phyloP scores from a whole-genome alignment of 148 eudicot genomes.

The Simmondsia chinensis region DNA sequence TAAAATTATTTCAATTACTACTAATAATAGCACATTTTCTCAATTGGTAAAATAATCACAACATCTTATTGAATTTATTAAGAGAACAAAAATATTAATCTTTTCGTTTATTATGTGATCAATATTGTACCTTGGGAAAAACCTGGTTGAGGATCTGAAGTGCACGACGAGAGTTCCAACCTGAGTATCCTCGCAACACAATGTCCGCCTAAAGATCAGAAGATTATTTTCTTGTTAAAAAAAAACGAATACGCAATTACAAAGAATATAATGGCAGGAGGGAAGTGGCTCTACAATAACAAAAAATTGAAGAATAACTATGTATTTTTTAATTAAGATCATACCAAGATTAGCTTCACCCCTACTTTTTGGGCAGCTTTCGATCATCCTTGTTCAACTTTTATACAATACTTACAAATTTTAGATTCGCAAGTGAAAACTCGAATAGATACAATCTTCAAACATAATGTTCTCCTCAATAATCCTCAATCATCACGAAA shows the following conservation, averaged over 20 bases:
- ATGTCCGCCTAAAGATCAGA: conserved; percentile 60
- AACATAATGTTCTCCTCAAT: no score
- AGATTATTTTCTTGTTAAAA: not conserved
- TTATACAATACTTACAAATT: no score
- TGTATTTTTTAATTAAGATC: no score
- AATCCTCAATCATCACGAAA: no score
- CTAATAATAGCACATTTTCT: no score
- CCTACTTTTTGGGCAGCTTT: no score
- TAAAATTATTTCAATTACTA: no score
- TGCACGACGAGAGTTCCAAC: conserved; percentile 93
- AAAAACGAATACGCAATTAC: not conserved
- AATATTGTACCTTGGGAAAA: conserved; percentile 64
- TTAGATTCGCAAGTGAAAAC: no score
- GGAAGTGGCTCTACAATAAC: conserved; percentile 1
- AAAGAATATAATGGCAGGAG: not conserved
- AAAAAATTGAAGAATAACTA: not conserved
- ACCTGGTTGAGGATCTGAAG: conserved; percentile 65
- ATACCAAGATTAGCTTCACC: no score
- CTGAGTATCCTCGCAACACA: conserved; percentile 68
- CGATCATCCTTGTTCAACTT: no score
- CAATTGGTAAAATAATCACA: not conserved
- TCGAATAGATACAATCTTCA: no score
- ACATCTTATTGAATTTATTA: not conserved
- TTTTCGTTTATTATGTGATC: not conserved
- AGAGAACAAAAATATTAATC: not conserved